phyloP scores from a whole-genome alignment of 2,329 filamentous ascomycete genomes.

The Leptographium wingfieldii region DNA sequence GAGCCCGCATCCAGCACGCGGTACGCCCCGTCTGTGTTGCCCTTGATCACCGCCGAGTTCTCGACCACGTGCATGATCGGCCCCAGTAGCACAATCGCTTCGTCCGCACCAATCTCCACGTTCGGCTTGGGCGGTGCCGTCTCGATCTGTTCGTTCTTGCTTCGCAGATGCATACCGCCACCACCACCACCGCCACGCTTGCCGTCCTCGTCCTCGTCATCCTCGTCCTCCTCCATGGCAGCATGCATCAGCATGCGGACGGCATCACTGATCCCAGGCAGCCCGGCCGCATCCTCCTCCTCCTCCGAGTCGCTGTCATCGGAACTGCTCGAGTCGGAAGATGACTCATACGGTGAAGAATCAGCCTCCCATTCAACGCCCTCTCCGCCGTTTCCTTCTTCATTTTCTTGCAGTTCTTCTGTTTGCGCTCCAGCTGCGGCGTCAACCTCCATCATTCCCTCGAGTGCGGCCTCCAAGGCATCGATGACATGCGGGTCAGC shows the following conservation, averaged over 20 bases:
- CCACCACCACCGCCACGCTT: conserved; percentile 19
- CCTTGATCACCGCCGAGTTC: conserved; percentile 66
- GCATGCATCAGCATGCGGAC: conserved; percentile 76
- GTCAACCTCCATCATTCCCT: conserved; percentile 11
- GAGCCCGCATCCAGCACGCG: conserved; percentile 77
- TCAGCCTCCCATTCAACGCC: conserved; percentile 66
- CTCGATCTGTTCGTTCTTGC: conserved; percentile 66
- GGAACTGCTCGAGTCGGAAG: conserved; percentile 43
- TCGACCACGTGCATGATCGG: conserved; percentile 65
- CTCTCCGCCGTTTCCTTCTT: not conserved
- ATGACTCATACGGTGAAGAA: conserved; percentile 64
- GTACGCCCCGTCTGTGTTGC: conserved; percentile 65
- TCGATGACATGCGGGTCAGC: conserved; percentile 11
- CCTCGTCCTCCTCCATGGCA: conserved; percentile 36
- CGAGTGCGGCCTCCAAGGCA: conserved; percentile 15
- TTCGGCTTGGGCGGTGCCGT: conserved; percentile 60
- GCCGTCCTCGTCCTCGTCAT: conserved; percentile 22
- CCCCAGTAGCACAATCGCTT: conserved; percentile 66
- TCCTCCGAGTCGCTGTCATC: conserved; percentile 44
- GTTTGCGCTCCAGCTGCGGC: not conserved
- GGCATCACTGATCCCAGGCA: conserved; percentile 70
- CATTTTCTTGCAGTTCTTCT: not conserved
- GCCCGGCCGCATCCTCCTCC: conserved; percentile 48
- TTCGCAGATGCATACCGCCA: conserved; percentile 46
- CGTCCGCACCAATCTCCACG: conserved; percentile 62